Evolutionary conservation across 192 early-diverging fungal genomes (phyloP).

Genomic region (Linnemannia elongata): DNA sequence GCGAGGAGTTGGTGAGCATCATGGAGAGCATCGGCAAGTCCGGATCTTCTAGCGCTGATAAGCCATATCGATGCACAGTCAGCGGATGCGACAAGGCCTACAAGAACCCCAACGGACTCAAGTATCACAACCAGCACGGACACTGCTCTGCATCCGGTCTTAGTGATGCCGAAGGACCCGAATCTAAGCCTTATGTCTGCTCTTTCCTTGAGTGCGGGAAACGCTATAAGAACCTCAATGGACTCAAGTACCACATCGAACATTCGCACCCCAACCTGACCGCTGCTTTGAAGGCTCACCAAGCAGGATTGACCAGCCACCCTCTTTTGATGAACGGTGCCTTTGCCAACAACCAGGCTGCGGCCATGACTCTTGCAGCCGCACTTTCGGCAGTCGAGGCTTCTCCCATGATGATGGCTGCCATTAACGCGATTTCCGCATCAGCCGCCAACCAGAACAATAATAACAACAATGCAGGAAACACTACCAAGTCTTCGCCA

Average conservation of each 20-base stretch:
- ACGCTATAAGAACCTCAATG: slow-evolving; percentile 96
- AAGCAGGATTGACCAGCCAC: slow-evolving; percentile 42
- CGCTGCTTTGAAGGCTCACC: slow-evolving; percentile 53
- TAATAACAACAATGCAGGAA: neutral
- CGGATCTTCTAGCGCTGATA: slow-evolving; percentile 63
- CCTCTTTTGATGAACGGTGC: slow-evolving; percentile 45
- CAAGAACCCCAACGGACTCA: slow-evolving; percentile 98
- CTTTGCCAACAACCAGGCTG: slow-evolving; percentile 58
- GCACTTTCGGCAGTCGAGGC: slow-evolving; percentile 64
- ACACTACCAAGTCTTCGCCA: neutral
- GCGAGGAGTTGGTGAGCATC: slow-evolving; percentile 50
- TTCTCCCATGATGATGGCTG: slow-evolving; percentile 53
- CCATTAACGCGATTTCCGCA: slow-evolving; percentile 45
- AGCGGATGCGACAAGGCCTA: slow-evolving; percentile 93
- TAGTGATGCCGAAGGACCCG: slow-evolving; percentile 68
- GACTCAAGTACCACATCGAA: slow-evolving; percentile 95
- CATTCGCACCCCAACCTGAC: slow-evolving; percentile 79
- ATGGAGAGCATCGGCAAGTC: slow-evolving; percentile 50
- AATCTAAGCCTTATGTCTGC: slow-evolving; percentile 80
- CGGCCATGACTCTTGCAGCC: slow-evolving; percentile 66
- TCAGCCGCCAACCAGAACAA: slow-evolving; percentile 34
- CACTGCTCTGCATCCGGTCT: slow-evolving; percentile 78
- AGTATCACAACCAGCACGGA: slow-evolving; percentile 96
- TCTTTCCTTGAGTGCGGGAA: slow-evolving; percentile 88
- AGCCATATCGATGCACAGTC: slow-evolving; percentile 88